Percentiles rank a stretch among this genome's conserved stretches.
Conservation (phyloP, 2,329 filamentous ascomycete genomes). For the Byssothecium circinans region DNA sequence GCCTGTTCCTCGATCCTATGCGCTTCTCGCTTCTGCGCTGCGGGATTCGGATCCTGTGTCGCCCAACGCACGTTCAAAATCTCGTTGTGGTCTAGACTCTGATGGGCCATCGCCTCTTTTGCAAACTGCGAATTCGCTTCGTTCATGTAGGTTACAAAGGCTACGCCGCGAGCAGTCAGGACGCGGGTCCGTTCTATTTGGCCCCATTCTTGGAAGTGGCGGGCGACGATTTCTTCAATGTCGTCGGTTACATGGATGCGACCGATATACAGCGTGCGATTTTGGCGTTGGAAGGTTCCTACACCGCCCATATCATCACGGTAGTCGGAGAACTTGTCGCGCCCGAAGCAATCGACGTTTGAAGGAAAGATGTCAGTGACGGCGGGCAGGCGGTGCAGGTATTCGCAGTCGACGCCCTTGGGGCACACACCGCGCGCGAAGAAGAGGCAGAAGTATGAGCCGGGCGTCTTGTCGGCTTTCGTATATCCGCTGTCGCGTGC, state of each 20-base stretch:
- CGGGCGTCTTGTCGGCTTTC: conserved; percentile 51
- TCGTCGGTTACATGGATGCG: conserved; percentile 95
- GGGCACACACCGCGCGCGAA: conserved; percentile 82
- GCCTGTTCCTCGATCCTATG: conserved; percentile 91
- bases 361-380: conserved; percentile 89
- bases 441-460: conserved; percentile 89
- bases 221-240: conserved; percentile 91
- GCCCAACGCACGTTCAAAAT: conserved; percentile 97
- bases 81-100: conserved; percentile 87
- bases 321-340: conserved; percentile 92
- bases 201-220: conserved; percentile 97
- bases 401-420: conserved; percentile 90
- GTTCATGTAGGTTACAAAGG: conserved; percentile 91
- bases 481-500: conserved; percentile 63
- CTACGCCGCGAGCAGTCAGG: conserved; percentile 84
- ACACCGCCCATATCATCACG: conserved; percentile 98
- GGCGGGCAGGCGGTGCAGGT: conserved; percentile 84
- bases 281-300: conserved; percentile 89
- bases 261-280: conserved; percentile 90
- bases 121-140: conserved; percentile 56
- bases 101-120: conserved; percentile 91
- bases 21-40: conserved; percentile 90
- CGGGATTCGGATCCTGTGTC: conserved; percentile 92
- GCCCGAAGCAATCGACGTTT: conserved; percentile 92
- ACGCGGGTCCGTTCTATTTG: conserved; percentile 86